Base-by-base conservation (phyloP, 2,329 filamentous ascomycete species). In the Sodiomyces alkalinus region DNA sequence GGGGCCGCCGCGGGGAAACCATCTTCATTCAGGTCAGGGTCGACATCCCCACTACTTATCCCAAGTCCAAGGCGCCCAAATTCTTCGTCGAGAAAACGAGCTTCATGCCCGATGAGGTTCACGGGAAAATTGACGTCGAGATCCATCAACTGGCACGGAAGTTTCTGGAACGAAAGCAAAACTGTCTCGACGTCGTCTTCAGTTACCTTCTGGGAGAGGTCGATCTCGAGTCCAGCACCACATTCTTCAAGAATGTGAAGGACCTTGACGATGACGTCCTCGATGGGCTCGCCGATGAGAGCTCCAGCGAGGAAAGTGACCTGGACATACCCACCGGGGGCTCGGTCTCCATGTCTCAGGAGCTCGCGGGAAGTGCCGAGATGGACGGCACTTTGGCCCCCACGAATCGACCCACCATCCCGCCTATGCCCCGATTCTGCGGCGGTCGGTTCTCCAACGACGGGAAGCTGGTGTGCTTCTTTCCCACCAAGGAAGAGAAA, bases 291-390 rank as follows among this genome's bases (percentile, higher is more conserved):
- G 64, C 59, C 17, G 79, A 80, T 32, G 82, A 90, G 38, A 87
- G 81, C 39, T 94, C 83, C 3, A 92, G 80, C 41, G 78, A 83
- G 36, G 78, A 82, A 34, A 80, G 86, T 38, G 81, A 86, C 14
- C 58, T 58, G 25, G 58, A 64, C 15, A 64, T 67, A 8, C 59
- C 60, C 1, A 46, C 60, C 3, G 62, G 63, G 4, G 63, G 60
- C 12, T 68, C 64, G 7, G 64, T 61, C 9, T 63, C 65, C 30
- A 68, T 75, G 64, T 74, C 70, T 6, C 69, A 74, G 37, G 70
- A 75, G 38, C 53, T 75, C 14, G 61, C 58, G 23, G 58, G 61
- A 7, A 69, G 63, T 34, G 57, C 55, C 14, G 66, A 70, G 27
- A 54, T 60, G 4, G 67, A 68, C 23, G 61, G 60, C 4, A 62